These are phyloP conservation scores for Ophiostoma australiae DNA, from an alignment of 2,329 filamentous ascomycete species.

Conservation along the genomic window DNA sequence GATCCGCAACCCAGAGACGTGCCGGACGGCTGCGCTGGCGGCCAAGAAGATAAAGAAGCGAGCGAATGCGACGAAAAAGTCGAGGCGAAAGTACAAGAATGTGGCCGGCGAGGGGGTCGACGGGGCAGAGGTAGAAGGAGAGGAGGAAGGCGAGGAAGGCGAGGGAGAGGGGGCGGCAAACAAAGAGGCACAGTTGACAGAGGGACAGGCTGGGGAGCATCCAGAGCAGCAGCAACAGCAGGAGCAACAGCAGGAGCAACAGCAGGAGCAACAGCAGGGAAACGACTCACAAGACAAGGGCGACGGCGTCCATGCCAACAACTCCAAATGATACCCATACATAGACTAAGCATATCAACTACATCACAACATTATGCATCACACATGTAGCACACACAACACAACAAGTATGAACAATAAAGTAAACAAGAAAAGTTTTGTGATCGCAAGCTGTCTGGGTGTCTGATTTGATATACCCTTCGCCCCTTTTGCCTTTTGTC, in stretches of 20 bases:
- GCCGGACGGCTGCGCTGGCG: constrained; percentile 60
- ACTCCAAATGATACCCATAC: constrained; percentile 1
- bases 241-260: not conserved
- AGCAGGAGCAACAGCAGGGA: not conserved
- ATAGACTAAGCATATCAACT: not conserved
- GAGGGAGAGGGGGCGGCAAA: constrained; percentile 7
- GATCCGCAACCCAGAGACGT: constrained; percentile 63
- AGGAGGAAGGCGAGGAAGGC: constrained; percentile 18
- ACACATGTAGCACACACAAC: not conserved
- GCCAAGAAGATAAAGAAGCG: constrained; percentile 62
- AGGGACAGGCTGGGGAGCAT: constrained; percentile 8
- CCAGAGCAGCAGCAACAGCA: not conserved
- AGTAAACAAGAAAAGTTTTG: not conserved
- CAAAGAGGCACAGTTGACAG: not conserved
- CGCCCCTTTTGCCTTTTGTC: constrained; percentile 2
- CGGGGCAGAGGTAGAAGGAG: constrained; percentile 26
- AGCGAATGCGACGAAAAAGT: constrained; percentile 76
- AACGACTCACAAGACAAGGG: not conserved
- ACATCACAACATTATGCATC: not conserved
- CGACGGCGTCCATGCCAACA: not conserved
- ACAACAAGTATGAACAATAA: not conserved
- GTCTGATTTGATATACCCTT: constrained; percentile 1
- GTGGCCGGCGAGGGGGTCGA: constrained; percentile 45
- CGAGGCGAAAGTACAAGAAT: constrained; percentile 68
- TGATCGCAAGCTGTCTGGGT: constrained; percentile 3